Evolutionary conservation across 306 rosid genomes (phyloP), one percentile per base, ranked within the genome.

Genomic region (Elaeagnus macrophylla): DNA sequence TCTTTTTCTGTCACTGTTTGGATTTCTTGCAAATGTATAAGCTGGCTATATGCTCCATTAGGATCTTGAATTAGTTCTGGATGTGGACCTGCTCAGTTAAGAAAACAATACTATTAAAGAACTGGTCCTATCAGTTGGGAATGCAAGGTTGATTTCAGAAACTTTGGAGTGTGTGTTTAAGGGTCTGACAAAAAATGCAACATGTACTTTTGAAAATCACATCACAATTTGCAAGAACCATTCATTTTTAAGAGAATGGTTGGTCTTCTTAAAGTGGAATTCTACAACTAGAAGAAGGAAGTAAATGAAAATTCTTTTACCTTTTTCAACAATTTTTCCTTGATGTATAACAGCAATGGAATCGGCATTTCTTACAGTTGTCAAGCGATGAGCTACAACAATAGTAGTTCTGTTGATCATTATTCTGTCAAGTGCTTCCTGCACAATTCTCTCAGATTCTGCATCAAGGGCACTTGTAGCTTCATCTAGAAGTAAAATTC

Each of bases 21-120:
- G 8, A 67, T 53, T 44, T 76, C 80, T 77, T 82, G 95, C 50
- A 80, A 64, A 37, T 61, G 64, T 45, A 86, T 76, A 52, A 86
- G 88, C 53, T 80, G 90, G 47, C 80, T 80, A 49, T 80, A 86
- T 49, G 85, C 75, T 64, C 91, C 95, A 62, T 80, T 76, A 8
- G 81, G 81, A 44, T 82, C 66, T 36, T 59, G 51, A 47, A 68
- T 62, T 51, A 86, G 80, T 43, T 77, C 90, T 37, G 62, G 48
- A 66, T 82, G 85, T 20, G 91, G 46, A 54, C 95, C 95, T 86
- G 67, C 61, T 73, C 57, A 65, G 39, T 69, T 59, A 10, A 46
- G 42, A 71, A 58, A 48, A 15, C 56, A 40, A 12, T 63, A 25
- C 4, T 25, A 25, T 25, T 25, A 25, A 25, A 25, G 2, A 25